Conservation (phyloP, 73 alveolate genomes). For the Paramecium tetraurelia region DNA sequence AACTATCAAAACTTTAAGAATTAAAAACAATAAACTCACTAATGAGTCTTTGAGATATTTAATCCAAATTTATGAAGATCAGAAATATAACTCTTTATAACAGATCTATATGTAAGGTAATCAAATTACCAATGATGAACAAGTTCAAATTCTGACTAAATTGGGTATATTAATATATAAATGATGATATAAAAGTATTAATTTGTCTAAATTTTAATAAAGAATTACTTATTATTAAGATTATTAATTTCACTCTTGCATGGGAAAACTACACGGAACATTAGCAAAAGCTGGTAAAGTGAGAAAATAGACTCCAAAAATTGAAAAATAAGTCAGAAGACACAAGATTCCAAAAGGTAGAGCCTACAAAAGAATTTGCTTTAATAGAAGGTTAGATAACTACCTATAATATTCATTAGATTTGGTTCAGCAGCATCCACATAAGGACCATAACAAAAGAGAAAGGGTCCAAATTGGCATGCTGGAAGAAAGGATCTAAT, state of each 20-base stretch:
- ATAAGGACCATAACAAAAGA: slow-evolving; percentile 43
- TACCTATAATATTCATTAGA: background rate
- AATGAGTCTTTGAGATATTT: background rate
- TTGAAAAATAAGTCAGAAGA: slow-evolving; percentile 88
- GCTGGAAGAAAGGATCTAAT: slow-evolving; percentile 62
- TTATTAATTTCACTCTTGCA: slow-evolving; percentile 22
- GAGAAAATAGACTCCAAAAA: slow-evolving; percentile 62
- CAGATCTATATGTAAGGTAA: background rate
- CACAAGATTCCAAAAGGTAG: slow-evolving; percentile 90
- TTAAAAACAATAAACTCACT: background rate
- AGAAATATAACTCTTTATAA: background rate
- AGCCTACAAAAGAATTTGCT: slow-evolving; percentile 94
- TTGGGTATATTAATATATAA: background rate
- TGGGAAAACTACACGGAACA: slow-evolving; percentile 63
- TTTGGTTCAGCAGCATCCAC: slow-evolving; percentile 6
- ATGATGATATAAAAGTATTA: background rate
- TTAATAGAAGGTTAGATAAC: slow-evolving; percentile 77
- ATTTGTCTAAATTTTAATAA: background rate
- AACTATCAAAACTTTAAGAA: background rate
- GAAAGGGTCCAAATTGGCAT: slow-evolving; percentile 65
- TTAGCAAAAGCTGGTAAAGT: slow-evolving; percentile 65
- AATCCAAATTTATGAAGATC: background rate
- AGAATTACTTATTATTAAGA: background rate
- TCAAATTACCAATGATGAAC: background rate
- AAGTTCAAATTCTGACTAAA: background rate